These are phyloP conservation scores for Neurospora crassa DNA, from an alignment of 2,329 filamentous ascomycete genomes.

Conservation along the genomic window DNA sequence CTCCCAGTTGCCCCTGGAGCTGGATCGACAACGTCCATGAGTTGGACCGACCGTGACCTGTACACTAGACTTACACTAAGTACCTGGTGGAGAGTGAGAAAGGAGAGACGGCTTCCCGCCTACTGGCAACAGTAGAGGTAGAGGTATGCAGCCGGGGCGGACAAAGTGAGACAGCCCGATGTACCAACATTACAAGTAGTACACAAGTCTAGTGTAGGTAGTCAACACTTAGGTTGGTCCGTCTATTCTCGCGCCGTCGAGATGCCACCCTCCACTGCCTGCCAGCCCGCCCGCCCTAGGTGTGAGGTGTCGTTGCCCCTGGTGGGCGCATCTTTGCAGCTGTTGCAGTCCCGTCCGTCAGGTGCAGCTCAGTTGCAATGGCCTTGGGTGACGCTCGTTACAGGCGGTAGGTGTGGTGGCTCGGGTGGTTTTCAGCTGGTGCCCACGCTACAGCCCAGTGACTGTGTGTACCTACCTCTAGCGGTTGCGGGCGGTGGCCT, in stretches of 20 bases:
- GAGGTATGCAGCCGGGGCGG: background rate
- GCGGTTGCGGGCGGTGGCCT: constrained; percentile 5
- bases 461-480: background rate
- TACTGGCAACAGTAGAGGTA: background rate
- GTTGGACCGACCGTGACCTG: background rate
- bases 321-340: background rate
- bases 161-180: background rate
- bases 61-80: background rate
- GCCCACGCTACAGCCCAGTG: background rate
- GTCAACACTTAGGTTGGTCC: no score
- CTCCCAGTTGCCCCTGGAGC: background rate
- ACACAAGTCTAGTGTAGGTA: no score
- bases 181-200: no score
- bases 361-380: background rate
- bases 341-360: background rate
- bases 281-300: background rate
- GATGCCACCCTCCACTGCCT: background rate
- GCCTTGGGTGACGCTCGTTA: background rate
- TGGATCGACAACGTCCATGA: background rate
- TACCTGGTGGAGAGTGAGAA: background rate
- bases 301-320: background rate
- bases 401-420: background rate
- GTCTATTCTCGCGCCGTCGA: background rate
- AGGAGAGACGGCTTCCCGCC: background rate
- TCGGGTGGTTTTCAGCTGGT: background rate